Percentiles rank a stretch among this genome's conserved stretches.
phyloP scores from a whole-genome alignment of 192 early-diverging fungal genomes.

The Entophlyctis helioformis region DNA sequence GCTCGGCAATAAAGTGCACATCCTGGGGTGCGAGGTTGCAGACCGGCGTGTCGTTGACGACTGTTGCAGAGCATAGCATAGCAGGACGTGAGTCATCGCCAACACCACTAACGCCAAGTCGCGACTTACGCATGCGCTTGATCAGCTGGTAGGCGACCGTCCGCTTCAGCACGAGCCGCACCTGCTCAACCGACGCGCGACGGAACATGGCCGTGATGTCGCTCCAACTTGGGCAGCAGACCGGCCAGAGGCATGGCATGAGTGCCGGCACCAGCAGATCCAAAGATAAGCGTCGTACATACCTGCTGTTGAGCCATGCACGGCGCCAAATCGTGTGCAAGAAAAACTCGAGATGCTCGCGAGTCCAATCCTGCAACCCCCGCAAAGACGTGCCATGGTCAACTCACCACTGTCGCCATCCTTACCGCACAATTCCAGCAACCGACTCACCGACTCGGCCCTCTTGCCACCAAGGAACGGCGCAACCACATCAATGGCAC shows the following conservation, averaged over 20 bases:
- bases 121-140: not conserved
- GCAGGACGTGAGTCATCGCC: no score
- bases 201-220: not conserved
- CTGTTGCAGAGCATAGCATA: no score
- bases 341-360: not conserved
- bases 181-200: not conserved
- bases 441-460: not conserved
- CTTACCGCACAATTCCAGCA: not conserved
- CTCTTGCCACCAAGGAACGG: no score
- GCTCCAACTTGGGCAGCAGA: not conserved
- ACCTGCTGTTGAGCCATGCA: constrained; percentile 4
- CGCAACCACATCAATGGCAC: not conserved
- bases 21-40: no score
- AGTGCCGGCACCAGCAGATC: not conserved
- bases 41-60: no score
- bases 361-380: not conserved
- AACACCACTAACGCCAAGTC: no score
- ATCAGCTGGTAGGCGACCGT: constrained; percentile 1
- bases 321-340: constrained; percentile 5
- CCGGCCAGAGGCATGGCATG: not conserved
- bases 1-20: no score
- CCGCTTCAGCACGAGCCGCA: not conserved
- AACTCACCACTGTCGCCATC: constrained; percentile 1
- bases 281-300: not conserved
- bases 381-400: not conserved